Conservation (phyloP, 169 alveolate genomes). For the Eimeria mitis region DNA sequence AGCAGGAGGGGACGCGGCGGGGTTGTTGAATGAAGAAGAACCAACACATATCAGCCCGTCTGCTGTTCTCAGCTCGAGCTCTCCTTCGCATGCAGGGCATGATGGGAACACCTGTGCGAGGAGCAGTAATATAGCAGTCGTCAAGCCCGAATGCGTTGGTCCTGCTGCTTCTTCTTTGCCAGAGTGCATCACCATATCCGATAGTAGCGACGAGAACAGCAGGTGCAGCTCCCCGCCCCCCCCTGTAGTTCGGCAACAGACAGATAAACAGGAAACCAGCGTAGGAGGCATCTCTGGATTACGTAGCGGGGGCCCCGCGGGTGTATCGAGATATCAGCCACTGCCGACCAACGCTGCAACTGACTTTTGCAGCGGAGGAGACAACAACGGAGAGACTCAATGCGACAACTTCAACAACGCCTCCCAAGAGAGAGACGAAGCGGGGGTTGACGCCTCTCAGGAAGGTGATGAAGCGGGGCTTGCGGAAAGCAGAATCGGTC, state of each 20-base stretch:
- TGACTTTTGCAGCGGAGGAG: background rate
- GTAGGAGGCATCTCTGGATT: background rate
- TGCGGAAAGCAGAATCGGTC: background rate
- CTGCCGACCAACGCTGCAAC: no score
- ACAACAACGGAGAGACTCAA: background rate
- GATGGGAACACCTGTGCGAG: background rate
- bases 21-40: background rate
- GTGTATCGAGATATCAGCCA: background rate
- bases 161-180: background rate
- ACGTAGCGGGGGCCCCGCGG: background rate
- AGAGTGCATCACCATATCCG: constrained; percentile 18
- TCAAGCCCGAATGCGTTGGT: background rate
- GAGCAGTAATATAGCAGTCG: background rate
- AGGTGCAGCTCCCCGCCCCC: constrained; percentile 2
- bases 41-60: background rate
- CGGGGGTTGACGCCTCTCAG: background rate
- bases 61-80: background rate
- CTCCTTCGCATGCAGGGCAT: background rate
- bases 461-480: background rate
- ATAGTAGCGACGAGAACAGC: constrained; percentile 1
- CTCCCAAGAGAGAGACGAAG: background rate
- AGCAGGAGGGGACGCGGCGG: background rate
- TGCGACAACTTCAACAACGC: background rate
- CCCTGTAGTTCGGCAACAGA: background rate
- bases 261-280: background rate